A percentile compares a stretch with the other conserved stretches of the same genome.
phyloP scores from a whole-genome alignment of 1,284 basidiomycete species.

The Ustilago lituana region DNA sequence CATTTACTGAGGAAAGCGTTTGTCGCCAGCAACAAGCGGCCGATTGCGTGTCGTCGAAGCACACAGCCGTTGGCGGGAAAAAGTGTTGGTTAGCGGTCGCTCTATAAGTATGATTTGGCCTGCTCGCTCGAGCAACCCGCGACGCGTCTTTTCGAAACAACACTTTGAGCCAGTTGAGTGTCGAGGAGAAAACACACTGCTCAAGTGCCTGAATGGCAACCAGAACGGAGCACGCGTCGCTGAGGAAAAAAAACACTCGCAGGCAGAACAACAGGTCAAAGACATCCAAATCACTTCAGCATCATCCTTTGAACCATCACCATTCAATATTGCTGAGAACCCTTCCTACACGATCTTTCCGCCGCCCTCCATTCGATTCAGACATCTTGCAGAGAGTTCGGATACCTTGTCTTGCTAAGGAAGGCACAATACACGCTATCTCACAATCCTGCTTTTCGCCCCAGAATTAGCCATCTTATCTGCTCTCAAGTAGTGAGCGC shows the following conservation, averaged over 20 bases:
- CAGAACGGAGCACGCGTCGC: too few species aligned
- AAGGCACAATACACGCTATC: background rate
- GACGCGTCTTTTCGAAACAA: conserved; percentile 33
- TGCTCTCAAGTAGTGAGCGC: background rate
- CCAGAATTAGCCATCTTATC: background rate
- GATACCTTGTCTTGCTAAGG: too few species aligned
- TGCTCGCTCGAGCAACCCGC: conserved; percentile 3
- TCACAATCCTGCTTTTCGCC: background rate
- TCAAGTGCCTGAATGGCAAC: conserved; percentile 19
- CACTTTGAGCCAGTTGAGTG: background rate
- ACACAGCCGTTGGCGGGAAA: background rate
- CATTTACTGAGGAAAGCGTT: too few species aligned
- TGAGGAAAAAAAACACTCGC: too few species aligned
- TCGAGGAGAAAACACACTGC: conserved; percentile 14
- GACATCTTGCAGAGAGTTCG: background rate
- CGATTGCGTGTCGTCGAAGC: too few species aligned
- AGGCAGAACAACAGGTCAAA: too few species aligned
- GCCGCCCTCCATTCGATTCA: too few species aligned
- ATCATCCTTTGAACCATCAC: conserved; percentile 2
- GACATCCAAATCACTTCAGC: background rate
- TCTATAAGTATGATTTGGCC: background rate
- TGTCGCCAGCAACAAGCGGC: too few species aligned
- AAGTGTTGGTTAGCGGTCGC: conserved; percentile 14
- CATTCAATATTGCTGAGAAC: too few species aligned
- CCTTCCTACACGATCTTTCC: too few species aligned